A percentile compares a stretch with the other conserved stretches of the same genome.
These are phyloP conservation scores for Colletotrichum sp. DNA, from an alignment of 2,329 filamentous ascomycete genomes.

Conservation along the genomic window DNA sequence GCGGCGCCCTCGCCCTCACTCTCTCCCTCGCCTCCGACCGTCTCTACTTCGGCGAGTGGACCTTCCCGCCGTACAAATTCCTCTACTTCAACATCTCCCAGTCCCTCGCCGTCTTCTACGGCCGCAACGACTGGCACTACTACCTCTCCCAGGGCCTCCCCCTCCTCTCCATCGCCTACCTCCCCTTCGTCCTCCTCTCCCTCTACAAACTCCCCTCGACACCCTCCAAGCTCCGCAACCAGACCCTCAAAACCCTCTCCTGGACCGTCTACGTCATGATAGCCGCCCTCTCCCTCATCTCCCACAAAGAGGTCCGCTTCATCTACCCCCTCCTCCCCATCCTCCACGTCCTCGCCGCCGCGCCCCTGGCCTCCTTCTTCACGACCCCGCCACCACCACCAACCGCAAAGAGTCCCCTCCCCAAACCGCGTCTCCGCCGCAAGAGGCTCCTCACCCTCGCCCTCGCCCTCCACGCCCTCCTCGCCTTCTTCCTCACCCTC, in stretches of 20 bases:
- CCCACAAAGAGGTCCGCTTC: slow-evolving; percentile 97
- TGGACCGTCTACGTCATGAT: slow-evolving; percentile 65
- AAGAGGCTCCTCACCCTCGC: slow-evolving; percentile 62
- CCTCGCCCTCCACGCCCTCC: slow-evolving; percentile 69
- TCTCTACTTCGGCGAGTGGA: slow-evolving; percentile 83
- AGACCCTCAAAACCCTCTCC: slow-evolving; percentile 51
- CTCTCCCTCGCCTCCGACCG: slow-evolving; percentile 74
- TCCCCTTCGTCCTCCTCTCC: slow-evolving; percentile 76
- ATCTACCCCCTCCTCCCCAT: slow-evolving; percentile 89
- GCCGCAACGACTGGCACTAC: slow-evolving; percentile 88
- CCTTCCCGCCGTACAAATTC: slow-evolving; percentile 86
- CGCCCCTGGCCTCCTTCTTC: slow-evolving; percentile 71
- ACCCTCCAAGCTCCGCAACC: slow-evolving; percentile 34
- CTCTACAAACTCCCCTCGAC: slow-evolving; percentile 56
- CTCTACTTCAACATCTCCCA: slow-evolving; percentile 90
- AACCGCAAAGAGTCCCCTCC: slow-evolving; percentile 27
- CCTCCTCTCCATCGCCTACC: slow-evolving; percentile 79
- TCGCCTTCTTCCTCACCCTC: slow-evolving; percentile 76
- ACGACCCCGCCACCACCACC: slow-evolving; percentile 37
- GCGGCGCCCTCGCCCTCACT: slow-evolving; percentile 64
- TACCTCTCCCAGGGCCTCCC: slow-evolving; percentile 91
- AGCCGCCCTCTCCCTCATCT: slow-evolving; percentile 73
- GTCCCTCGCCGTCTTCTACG: slow-evolving; percentile 91
- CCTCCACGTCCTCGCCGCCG: slow-evolving; percentile 82
- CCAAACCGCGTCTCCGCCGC: slow-evolving; percentile 47